Evolutionary conservation across 805 yeast genomes (phyloP).

Genomic region (Yarrowia deformans): DNA sequence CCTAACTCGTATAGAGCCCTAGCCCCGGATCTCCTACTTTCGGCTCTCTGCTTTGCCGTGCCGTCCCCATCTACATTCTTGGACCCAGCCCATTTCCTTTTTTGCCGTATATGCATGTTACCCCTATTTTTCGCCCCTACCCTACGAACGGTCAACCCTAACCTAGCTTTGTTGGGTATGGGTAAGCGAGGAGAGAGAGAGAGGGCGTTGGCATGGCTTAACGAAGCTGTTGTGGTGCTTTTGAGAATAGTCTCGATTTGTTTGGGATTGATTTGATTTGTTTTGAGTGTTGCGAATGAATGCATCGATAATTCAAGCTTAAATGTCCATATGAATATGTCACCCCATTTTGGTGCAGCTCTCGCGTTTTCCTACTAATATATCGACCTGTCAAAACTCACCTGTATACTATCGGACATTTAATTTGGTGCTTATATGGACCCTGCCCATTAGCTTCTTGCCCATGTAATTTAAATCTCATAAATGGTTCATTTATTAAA

Average conservation of each 20-base stretch:
- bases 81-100: conserved; percentile 9
- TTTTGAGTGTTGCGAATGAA: background rate
- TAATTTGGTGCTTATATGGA: too few relatives aligned
- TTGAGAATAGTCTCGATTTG: background rate
- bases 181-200: background rate
- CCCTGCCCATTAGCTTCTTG: too few relatives aligned
- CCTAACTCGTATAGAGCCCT: background rate
- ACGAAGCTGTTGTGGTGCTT: too few relatives aligned
- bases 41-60: background rate
- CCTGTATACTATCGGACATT: too few relatives aligned
- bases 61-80: background rate
- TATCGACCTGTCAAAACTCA: too few relatives aligned
- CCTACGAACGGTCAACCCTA: conserved; percentile 6
- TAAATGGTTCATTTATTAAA: too few relatives aligned
- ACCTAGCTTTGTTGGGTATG: conserved; percentile 4
- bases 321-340: too few relatives aligned
- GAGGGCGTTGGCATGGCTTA: background rate
- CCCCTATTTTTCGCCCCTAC: conserved; percentile 4
- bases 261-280: too few relatives aligned
- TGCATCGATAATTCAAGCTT: too few relatives aligned
- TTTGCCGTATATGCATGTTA: conserved; percentile 21
- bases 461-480: too few relatives aligned
- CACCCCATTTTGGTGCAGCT: too few relatives aligned
- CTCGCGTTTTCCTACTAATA: too few relatives aligned
- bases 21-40: background rate